Conservation (phyloP, 2,329 filamentous ascomycete genomes). For the Sporothrix curviconia region DNA sequence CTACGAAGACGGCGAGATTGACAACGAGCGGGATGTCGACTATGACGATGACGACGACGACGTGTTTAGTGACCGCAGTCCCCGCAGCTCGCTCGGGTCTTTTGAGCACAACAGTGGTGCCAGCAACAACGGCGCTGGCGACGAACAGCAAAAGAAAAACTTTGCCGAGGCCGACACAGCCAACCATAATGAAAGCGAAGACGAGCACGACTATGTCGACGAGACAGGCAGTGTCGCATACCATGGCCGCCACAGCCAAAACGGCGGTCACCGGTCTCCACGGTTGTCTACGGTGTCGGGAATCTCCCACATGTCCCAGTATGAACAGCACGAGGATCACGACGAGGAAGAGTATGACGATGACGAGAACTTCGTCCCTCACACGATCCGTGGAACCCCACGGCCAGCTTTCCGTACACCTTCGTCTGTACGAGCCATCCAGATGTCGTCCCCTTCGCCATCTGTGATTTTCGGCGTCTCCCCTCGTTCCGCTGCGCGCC, state of each 20-base stretch:
- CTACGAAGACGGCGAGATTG: constrained; percentile 29
- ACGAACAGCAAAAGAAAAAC: constrained; percentile 10
- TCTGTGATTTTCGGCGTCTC: constrained; percentile 46
- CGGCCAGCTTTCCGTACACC: constrained; percentile 63
- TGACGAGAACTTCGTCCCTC: constrained; percentile 44
- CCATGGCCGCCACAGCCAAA: not conserved
- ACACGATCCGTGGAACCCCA: constrained; percentile 47
- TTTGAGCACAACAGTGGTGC: constrained; percentile 27
- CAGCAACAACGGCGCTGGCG: constrained; percentile 15
- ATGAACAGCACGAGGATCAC: constrained; percentile 38
- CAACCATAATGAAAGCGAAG: constrained; percentile 8
- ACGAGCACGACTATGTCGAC: constrained; percentile 13
- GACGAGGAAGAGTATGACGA: constrained; percentile 28
- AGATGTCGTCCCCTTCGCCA: constrained; percentile 61
- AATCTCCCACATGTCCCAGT: constrained; percentile 50
- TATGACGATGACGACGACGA: constrained; percentile 55
- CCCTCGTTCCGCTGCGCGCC: constrained; percentile 45
- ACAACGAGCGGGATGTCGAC: constrained; percentile 43
- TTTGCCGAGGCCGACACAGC: constrained; percentile 10
- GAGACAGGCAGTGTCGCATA: constrained; percentile 22
- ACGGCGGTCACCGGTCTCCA: not conserved
- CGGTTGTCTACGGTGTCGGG: constrained; percentile 44
- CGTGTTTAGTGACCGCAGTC: constrained; percentile 53
- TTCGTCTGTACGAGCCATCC: constrained; percentile 62
- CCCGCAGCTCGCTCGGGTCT: constrained; percentile 51